Evolutionary conservation across 345 rosid genomes (phyloP), one percentile per base, ranked within the genome.

Genomic region (Citrus maxima): DNA sequence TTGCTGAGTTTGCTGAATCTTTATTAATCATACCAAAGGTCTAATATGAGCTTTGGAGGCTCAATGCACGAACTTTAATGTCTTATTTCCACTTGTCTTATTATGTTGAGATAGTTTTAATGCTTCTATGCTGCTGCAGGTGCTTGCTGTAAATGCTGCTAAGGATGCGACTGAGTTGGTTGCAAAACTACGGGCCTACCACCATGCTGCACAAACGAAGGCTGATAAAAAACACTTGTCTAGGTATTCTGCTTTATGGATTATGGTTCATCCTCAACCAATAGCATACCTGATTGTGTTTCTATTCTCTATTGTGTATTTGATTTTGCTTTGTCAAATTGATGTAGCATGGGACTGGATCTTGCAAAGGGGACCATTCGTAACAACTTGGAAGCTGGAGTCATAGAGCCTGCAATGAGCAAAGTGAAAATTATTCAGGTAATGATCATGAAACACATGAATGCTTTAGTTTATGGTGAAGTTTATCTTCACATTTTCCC

Each of bases 391-490:
- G 99, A 94, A 82, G 99, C 99, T 3, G 99, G 99, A 80, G 98
- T 96, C 32, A 96, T 96, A 34, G 99, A 96, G 77, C 98, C 99
- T 6, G 99, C 98, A 30, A 96, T 96, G 99, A 96, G 99, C 94
- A 96, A 96, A 93, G 98, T 96, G 77, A 96, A 96, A 88, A 96
- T 96, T 54, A 90, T 96, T 82, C 99, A 96, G 99, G 99, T 94
- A 85, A 67, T 35, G 27, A 49, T 18, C 19, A 2, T 24, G 38
- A 16, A 24, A 35, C 1, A 37, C 65, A 24, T 9, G 7, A n/a
- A 18, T 16, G 38, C 27, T 24, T 34, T 5, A 10, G 28, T 49
- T 63, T 56, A n/a, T 61, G 4, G 19, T 54, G 9, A 38, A 24
- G 14, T 18, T 70, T 25, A 0, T 8, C 49, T 34, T 75, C 28